Evolutionary conservation across 495 filamentous ascomycete species (phyloP), one percentile per base, ranked within the genome.

Genomic region (Melanomma pulvis-pyrius): DNA sequence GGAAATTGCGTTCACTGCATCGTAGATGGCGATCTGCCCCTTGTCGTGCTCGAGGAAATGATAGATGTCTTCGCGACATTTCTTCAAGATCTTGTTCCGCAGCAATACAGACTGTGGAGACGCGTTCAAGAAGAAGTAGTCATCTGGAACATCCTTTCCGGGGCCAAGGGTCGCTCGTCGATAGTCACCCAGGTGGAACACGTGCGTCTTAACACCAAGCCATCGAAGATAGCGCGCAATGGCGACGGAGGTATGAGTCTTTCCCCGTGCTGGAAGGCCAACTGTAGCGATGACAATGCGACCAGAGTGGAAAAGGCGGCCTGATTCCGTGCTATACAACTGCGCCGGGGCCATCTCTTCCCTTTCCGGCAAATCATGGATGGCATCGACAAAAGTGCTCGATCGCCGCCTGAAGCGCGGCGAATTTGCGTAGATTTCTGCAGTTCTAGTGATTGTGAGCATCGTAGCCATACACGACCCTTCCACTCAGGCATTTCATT

Each of bases 171-270:
- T 93, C 22, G 91, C 92, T 70, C 96, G 87, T 65, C 96, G 88
- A 75, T 99, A 99, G 76, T 99, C 96, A 46, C 96, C 94, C 17
- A 99, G 81, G 74, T 99, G 96, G 76, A 98, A 99, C 60, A 97
- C 92, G 63, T 92, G 88, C 26, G 94, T 98, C 80, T 99, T 99
- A 54, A 99, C 96, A 53, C 94, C 94, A 46, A 98, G 86, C 94
- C 96, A 99, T 80, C 91, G 87, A 39, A 99, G 84, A 80, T 99
- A 99, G 32, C 96, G 87, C 56, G 92, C 91, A 74, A 99, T 79
- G 6, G 96, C 96, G 58, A 99, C 96, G 62, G 92, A 96, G 53
- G 96, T 93, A 75, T 98, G 96, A 87, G 96, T 99, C 80, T 99
- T 99, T 28, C 96, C 96, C 77, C 96, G 88, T 32, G 96, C 96